phyloP scores from a whole-genome alignment of 352 stramenopile genomes.

The Pythium chondricola region DNA sequence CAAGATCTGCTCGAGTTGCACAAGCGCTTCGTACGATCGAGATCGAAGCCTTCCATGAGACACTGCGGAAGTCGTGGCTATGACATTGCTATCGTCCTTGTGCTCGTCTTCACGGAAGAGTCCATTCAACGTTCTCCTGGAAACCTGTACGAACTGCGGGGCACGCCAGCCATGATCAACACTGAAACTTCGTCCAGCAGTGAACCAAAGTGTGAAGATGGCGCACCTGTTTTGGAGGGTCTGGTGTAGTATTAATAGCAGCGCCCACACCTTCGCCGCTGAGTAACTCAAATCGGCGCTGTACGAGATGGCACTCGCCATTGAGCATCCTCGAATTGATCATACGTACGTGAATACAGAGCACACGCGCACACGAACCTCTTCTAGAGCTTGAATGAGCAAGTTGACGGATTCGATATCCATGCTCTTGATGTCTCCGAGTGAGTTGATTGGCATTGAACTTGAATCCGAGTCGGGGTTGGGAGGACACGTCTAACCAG shows the following conservation, averaged over 20 bases:
- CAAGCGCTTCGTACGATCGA: conserved; percentile 68
- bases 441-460: conserved; percentile 24
- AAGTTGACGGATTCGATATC: conserved; percentile 60
- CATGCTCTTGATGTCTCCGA: conserved; percentile 45
- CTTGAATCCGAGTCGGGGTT: background rate
- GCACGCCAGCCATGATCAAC: too few species aligned
- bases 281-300: too few species aligned
- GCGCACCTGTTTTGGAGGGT: too few species aligned
- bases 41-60: conserved; percentile 22
- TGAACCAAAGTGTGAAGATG: too few species aligned
- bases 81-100: background rate
- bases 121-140: background rate
- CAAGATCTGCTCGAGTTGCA: conserved; percentile 66
- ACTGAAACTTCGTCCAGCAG: too few species aligned
- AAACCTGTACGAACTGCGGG: too few species aligned
- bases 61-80: background rate
- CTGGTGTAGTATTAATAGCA: too few species aligned
- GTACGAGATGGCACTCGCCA: too few species aligned
- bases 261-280: too few species aligned
- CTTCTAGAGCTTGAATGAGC: conserved; percentile 56
- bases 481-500: too few species aligned
- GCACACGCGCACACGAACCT: conserved; percentile 24
- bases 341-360: background rate
- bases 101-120: background rate
- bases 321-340: background rate